phyloP scores from a whole-genome alignment of 1,284 basidiomycete species.

The Rhizoctonia solani region DNA sequence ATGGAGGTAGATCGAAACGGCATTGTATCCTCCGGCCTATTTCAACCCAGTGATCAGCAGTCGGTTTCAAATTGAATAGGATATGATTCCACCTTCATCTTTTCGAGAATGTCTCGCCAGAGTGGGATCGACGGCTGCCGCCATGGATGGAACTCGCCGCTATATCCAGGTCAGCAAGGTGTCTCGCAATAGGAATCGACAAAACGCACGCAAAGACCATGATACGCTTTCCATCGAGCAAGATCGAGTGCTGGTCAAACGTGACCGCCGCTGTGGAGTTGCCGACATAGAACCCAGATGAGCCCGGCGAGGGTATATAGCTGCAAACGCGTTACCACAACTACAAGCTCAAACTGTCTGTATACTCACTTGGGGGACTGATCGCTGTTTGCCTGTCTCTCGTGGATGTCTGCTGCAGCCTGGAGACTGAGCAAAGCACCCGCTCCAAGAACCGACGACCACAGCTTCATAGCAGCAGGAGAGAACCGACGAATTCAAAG shows the following conservation, averaged over 20 bases:
- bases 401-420: not conserved
- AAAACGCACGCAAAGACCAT: constrained; percentile 2
- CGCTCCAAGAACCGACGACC: not conserved
- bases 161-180: not conserved
- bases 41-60: not conserved
- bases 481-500: too few species aligned
- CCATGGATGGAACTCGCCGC: constrained; percentile 31
- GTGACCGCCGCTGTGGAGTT: constrained; percentile 49
- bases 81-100: constrained; percentile 34
- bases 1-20: constrained; percentile 31
- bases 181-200: not conserved
- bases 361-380: constrained; percentile 10
- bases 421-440: not conserved
- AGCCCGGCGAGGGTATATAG: constrained; percentile 37
- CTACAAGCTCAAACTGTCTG: not conserved
- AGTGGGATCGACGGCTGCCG: constrained; percentile 26
- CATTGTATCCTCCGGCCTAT: constrained; percentile 35
- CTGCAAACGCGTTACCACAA: not conserved
- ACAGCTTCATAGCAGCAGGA: constrained; percentile 7
- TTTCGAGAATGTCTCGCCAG: constrained; percentile 35
- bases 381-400: constrained; percentile 7
- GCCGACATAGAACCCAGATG: constrained; percentile 48
- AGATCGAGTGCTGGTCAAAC: constrained; percentile 39
- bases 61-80: not conserved
- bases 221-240: constrained; percentile 29